Evolutionary conservation across 805 yeast genomes (phyloP), one percentile per base, ranked within the genome.

Genomic region (Metschnikowia aberdeeniae): DNA sequence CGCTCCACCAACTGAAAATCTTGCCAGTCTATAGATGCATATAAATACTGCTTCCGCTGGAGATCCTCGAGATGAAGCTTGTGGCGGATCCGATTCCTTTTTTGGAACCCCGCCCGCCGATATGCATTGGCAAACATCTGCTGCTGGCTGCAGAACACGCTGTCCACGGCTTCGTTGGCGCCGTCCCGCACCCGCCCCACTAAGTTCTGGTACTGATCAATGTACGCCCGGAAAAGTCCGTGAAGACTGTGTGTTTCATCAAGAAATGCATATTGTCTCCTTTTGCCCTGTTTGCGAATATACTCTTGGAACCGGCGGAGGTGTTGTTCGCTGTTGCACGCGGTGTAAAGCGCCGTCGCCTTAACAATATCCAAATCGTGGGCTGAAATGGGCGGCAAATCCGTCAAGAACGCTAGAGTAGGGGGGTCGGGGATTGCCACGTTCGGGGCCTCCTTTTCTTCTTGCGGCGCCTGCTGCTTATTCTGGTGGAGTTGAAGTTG

Each of bases 11-110:
- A 71, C 2, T 75, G 71, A 58, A 90, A 92, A 50, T 86, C 87
- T 45, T 82, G 82, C 99, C 99, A 92, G 64, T 90, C 89, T 19
- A 89, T 82, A 8, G 85, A 77, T 0, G 90, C 88, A 64, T 75
- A 87, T 34, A 77, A 82, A 5, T 80, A 52, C 45, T 63, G 66
- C 19, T 37, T 19, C 14, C 37, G 27, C 14, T 37, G 47, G 9
- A 31, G 24, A 24, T 56, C 51, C 46, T 73, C 73, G 33, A 77
- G 73, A 36, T 61, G 52, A 36, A 59, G 62, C 41, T 43, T 61
- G 50, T 48, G 66, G 63, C 54, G 72, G 6, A 66, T 66, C 43
- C 68, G 68, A 37, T 67, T 62, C 5, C 57, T 58, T 42, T 73
- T 69, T 27, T 65, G 65, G 56, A 70, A 77, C 49, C 76, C 78